Percentiles rank a stretch among this genome's conserved stretches.
phyloP scores from a whole-genome alignment of 495 filamentous ascomycete species.

The Penicillium samsonianum region DNA sequence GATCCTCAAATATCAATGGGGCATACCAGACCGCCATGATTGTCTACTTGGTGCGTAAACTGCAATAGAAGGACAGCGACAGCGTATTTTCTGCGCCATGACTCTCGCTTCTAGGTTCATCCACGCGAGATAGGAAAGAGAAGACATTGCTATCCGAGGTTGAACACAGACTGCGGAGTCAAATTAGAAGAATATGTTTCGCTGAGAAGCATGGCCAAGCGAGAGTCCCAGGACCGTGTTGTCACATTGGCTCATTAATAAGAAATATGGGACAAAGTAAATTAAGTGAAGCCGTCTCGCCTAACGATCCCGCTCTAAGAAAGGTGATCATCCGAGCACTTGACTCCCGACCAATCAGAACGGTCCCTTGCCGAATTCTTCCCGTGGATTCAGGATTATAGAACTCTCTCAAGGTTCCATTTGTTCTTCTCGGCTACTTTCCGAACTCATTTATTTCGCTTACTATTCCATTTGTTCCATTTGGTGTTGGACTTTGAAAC shows the following conservation, averaged over 20 bases:
- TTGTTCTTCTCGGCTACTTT: slow-evolving; percentile 1
- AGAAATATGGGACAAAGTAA: slow-evolving; percentile 13
- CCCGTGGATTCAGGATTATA: slow-evolving; percentile 7
- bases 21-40: slow-evolving; percentile 22
- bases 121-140: slow-evolving; percentile 26
- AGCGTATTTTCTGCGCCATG: slow-evolving; percentile 14
- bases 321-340: slow-evolving; percentile 34
- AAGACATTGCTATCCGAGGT: slow-evolving; percentile 8
- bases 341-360: slow-evolving; percentile 37
- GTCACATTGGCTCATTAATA: slow-evolving; percentile 1
- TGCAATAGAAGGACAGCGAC: slow-evolving; percentile 6
- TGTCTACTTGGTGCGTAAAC: slow-evolving; percentile 16
- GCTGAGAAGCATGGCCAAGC: slow-evolving; percentile 2
- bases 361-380: slow-evolving; percentile 38
- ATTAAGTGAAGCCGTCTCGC: slow-evolving; percentile 31
- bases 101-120: slow-evolving; percentile 18
- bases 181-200: background rate
- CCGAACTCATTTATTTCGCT: background rate
- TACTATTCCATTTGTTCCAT: too few species aligned
- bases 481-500: too few species aligned
- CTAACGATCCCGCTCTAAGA: slow-evolving; percentile 48
- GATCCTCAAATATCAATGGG: slow-evolving; percentile 5
- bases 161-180: background rate
- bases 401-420: background rate
- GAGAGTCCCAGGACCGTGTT: background rate